Percentiles rank a stretch among this genome's conserved stretches.
These are phyloP conservation scores for Leptoxyphium fumago DNA, from an alignment of 2,329 filamentous ascomycete genomes.

Conservation along the genomic window DNA sequence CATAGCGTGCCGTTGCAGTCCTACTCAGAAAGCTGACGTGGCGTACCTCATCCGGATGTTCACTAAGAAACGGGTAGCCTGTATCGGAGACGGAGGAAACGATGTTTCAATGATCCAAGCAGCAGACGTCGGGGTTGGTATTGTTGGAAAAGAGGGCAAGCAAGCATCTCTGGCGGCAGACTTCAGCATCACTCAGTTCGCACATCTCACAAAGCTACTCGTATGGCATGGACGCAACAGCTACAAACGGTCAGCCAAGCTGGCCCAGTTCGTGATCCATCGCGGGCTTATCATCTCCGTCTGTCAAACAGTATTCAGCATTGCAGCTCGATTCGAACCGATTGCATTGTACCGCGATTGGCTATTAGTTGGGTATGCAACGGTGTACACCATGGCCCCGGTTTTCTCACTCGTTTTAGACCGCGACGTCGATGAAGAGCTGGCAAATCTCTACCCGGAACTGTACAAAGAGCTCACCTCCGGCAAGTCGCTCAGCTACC, in stretches of 20 bases:
- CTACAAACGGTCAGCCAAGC: slow-evolving; percentile 89
- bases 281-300: slow-evolving; percentile 88
- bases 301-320: slow-evolving; percentile 94
- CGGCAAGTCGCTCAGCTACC: slow-evolving; percentile 74
- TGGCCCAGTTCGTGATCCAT: slow-evolving; percentile 96
- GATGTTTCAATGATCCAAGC: slow-evolving; percentile 99
- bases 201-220: slow-evolving; percentile 86
- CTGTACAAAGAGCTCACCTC: slow-evolving; percentile 94
- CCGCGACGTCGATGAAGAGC: slow-evolving; percentile 82
- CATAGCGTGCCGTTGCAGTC: slow-evolving; percentile 90
- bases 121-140: slow-evolving; percentile 92
- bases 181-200: slow-evolving; percentile 92
- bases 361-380: slow-evolving; percentile 93
- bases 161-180: slow-evolving; percentile 92
- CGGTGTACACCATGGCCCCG: slow-evolving; percentile 83
- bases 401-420: slow-evolving; percentile 91
- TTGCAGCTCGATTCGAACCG: slow-evolving; percentile 81
- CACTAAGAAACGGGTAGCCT: slow-evolving; percentile 91
- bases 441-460: slow-evolving; percentile 91
- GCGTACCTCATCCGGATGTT: slow-evolving; percentile 78
- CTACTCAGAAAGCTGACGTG: slow-evolving; percentile 91
- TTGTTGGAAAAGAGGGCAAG: slow-evolving; percentile 92
- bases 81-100: slow-evolving; percentile 95
- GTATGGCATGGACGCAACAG: slow-evolving; percentile 97
- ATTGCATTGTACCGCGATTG: slow-evolving; percentile 92